Evolutionary conservation across 1,284 basidiomycete species (phyloP), one percentile per base, ranked within the genome.

Genomic region (Puccinia novopanici): DNA sequence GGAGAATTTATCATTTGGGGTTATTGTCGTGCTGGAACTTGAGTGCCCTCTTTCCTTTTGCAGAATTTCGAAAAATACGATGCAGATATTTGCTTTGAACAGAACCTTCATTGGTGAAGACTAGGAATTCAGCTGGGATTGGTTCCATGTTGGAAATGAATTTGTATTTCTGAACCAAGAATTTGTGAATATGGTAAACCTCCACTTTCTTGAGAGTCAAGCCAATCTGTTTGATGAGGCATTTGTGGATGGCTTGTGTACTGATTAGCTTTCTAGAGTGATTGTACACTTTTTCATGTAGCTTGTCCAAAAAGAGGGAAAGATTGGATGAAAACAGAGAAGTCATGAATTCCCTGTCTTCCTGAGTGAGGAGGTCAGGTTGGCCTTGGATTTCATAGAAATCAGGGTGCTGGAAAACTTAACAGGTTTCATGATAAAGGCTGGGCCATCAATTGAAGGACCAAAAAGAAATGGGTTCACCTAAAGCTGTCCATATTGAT

Each of bases 171-270:
- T 13, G 17, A 13, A 19, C n/a, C 1, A 54, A 10, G 22, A 34
- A 30, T 30, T 70, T 48, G 3, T 40, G 42, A 40, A 50, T 50
- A 17, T 70, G 24, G 37, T 30, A 27, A 0, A 50, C 22, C 8
- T 52, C 45, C 10, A 45, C 45, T 40, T 70, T 70, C 22, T 70
- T 70, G n/a, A 70, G 45, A 15, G 68, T 52, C 3, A 54, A 52
- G 0, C 50, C 27, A 54, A 71, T 45, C 17, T 22, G 52, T n/a
- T 22, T 30, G 2, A 19, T 37, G 1, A 71, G 68, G 13, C 34
- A 34, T 24, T 54, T 8, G 6, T 71, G 45, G 1, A 71, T 30
- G 2, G 68, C 27, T 24, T 30, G n/a, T n/a, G n/a, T 15, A 6
- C 24, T 19, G 27, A 45, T 34, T 12, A 71, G 15, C n/a, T 10